Conservation (phyloP, 768 basidiomycete species). For the Pleurotus ostreatus region DNA sequence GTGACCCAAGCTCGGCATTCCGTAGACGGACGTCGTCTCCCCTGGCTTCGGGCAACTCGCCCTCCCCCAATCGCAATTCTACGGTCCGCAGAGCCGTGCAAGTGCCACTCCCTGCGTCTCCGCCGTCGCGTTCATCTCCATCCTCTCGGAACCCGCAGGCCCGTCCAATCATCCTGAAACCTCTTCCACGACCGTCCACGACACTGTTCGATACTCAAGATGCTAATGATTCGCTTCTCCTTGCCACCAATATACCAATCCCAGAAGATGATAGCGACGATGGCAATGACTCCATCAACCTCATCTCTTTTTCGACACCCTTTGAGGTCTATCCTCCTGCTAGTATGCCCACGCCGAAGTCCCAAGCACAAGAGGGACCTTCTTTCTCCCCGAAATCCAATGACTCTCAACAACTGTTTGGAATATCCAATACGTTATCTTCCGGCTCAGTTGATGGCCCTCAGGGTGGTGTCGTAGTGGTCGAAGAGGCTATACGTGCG, state of each 20-base stretch:
- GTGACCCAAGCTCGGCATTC: conserved; percentile 27
- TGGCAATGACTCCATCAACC: conserved; percentile 57
- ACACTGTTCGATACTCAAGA: conserved; percentile 35
- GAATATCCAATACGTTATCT: conserved; percentile 57
- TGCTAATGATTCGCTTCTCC: conserved; percentile 60
- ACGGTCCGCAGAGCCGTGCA: conserved; percentile 36
- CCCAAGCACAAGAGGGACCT: conserved; percentile 35
- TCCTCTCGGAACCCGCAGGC: conserved; percentile 22
- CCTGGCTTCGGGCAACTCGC: conserved; percentile 25
- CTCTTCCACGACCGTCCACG: conserved; percentile 38
- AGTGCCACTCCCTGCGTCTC: conserved; percentile 33
- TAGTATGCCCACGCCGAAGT: conserved; percentile 19
- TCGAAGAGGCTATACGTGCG: conserved; percentile 79
- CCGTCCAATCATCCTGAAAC: conserved; percentile 22
- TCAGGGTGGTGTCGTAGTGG: conserved; percentile 44
- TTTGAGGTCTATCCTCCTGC: conserved; percentile 46
- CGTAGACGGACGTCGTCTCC: conserved; percentile 50
- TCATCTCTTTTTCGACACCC: conserved; percentile 71
- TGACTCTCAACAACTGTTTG: conserved; percentile 41
- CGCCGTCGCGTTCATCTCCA: conserved; percentile 28
- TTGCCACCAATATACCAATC: conserved; percentile 71
- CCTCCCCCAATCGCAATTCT: conserved; percentile 26
- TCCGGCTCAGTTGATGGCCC: conserved; percentile 40
- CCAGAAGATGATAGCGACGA: conserved; percentile 67
- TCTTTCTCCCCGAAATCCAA: conserved; percentile 55